Percentiles rank a stretch among this genome's conserved stretches.
Evolutionary conservation across 148 eudicot genomes (phyloP).

Genomic region (Heliosperma pusillum): DNA sequence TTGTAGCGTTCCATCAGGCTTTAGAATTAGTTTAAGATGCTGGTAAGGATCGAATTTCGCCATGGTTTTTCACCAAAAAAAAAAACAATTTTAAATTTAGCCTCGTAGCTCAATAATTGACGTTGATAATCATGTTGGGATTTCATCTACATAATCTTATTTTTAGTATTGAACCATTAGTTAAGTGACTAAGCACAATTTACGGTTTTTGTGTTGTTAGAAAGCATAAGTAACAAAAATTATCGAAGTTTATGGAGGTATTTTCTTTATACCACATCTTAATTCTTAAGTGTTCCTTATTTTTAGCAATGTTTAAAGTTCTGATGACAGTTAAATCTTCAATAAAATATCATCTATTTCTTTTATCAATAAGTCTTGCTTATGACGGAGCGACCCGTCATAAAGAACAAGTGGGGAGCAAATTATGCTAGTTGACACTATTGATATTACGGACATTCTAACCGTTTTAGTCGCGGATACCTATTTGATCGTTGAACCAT

Average conservation of each 20-base stretch:
- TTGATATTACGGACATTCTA: too few relatives aligned
- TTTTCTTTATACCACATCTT: slow-evolving; percentile 4
- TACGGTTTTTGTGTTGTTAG: not conserved
- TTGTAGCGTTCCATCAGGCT: slow-evolving; percentile 51
- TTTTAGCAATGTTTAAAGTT: not conserved
- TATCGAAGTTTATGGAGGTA: not conserved
- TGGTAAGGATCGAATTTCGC: slow-evolving; percentile 58
- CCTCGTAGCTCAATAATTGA: not conserved
- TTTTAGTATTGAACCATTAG: not conserved
- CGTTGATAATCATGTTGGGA: not conserved
- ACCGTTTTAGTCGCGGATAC: too few relatives aligned
- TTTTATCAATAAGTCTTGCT: too few relatives aligned
- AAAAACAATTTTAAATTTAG: not conserved
- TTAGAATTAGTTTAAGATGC: slow-evolving; percentile 51
- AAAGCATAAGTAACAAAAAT: not conserved
- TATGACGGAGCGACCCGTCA: too few relatives aligned
- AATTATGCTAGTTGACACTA: too few relatives aligned
- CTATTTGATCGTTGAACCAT: too few relatives aligned
- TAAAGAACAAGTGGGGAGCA: too few relatives aligned
- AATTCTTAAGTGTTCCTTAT: not conserved
- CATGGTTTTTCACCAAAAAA: slow-evolving; percentile 24
- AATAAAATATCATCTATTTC: too few relatives aligned
- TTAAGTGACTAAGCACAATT: slow-evolving; percentile 10
- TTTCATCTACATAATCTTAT: not conserved
- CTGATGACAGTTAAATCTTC: too few relatives aligned